phyloP scores from a whole-genome alignment of 371 early-diverging fungal genomes.

The Mucor saturninus region DNA sequence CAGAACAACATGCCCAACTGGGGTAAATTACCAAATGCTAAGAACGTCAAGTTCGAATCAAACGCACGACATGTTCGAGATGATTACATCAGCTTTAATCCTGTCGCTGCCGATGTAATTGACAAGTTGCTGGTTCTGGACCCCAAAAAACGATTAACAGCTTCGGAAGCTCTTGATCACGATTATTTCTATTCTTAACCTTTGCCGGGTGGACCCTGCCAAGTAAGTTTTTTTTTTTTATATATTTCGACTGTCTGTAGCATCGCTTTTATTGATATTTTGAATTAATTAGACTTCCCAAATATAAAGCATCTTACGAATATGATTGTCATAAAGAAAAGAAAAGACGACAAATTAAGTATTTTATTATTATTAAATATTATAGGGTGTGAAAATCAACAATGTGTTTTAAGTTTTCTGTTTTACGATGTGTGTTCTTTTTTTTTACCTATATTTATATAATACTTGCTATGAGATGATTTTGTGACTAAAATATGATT shows the following conservation, averaged over 20 bases:
- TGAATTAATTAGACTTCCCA: constrained; percentile 50
- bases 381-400: no score
- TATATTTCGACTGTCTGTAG: background rate
- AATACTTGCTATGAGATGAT: no score
- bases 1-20: constrained; percentile 76
- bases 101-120: constrained; percentile 72
- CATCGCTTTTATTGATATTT: background rate
- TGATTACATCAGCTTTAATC: constrained; percentile 57
- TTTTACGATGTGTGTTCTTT: no score
- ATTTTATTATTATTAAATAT: no score
- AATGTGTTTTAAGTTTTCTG: no score
- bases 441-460: no score
- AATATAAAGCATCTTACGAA: constrained; percentile 68
- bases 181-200: constrained; percentile 68
- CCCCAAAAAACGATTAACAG: constrained; percentile 78
- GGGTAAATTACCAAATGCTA: constrained; percentile 66
- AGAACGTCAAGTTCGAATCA: constrained; percentile 47
- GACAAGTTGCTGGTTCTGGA: constrained; percentile 77
- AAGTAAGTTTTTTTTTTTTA: constrained; percentile 41
- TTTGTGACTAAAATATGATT: no score
- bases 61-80: constrained; percentile 59
- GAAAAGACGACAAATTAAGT: constrained; percentile 7
- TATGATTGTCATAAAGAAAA: constrained; percentile 35
- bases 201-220: constrained; percentile 60
- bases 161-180: constrained; percentile 78